Percentiles rank a stretch among this genome's conserved stretches.
phyloP scores from a whole-genome alignment of 1,284 basidiomycete genomes.

The Pascua guehoae region DNA sequence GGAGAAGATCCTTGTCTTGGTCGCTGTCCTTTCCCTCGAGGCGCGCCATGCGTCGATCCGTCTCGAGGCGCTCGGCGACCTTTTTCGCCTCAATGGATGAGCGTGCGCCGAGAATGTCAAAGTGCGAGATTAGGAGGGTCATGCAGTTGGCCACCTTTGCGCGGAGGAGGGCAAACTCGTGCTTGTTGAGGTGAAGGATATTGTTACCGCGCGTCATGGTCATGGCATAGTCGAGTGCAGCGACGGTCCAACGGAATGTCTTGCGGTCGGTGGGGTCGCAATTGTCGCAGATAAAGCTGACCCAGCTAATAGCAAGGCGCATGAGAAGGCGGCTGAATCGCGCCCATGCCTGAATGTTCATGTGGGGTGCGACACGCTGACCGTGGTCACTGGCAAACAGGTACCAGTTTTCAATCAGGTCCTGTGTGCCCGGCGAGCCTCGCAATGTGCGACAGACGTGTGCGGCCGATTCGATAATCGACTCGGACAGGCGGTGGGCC shows the following conservation, averaged over 20 bases:
- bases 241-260: slow-evolving; percentile 98
- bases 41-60: slow-evolving; percentile 62
- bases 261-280: slow-evolving; percentile 94
- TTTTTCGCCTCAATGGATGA: slow-evolving; percentile 80
- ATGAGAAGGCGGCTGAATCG: slow-evolving; percentile 80
- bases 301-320: slow-evolving; percentile 90
- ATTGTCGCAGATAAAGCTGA: slow-evolving; percentile 96
- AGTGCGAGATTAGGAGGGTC: slow-evolving; percentile 92
- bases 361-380: slow-evolving; percentile 77
- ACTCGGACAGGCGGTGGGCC: slow-evolving; percentile 84
- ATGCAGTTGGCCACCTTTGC: slow-evolving; percentile 95
- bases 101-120: slow-evolving; percentile 93
- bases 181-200: slow-evolving; percentile 82
- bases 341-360: slow-evolving; percentile 67
- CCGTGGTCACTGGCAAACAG: slow-evolving; percentile 89
- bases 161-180: slow-evolving; percentile 83
- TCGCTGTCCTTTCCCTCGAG: slow-evolving; percentile 53
- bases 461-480: slow-evolving; percentile 85
- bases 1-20: slow-evolving; percentile 48
- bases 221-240: slow-evolving; percentile 89
- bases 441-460: slow-evolving; percentile 67
- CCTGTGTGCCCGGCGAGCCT: slow-evolving; percentile 67
- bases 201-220: slow-evolving; percentile 83
- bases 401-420: slow-evolving; percentile 93
- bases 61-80: slow-evolving; percentile 79